Percentiles rank a stretch among this genome's conserved stretches.
phyloP scores from a whole-genome alignment of 768 basidiomycete species.

The Tulasnella sp. region DNA sequence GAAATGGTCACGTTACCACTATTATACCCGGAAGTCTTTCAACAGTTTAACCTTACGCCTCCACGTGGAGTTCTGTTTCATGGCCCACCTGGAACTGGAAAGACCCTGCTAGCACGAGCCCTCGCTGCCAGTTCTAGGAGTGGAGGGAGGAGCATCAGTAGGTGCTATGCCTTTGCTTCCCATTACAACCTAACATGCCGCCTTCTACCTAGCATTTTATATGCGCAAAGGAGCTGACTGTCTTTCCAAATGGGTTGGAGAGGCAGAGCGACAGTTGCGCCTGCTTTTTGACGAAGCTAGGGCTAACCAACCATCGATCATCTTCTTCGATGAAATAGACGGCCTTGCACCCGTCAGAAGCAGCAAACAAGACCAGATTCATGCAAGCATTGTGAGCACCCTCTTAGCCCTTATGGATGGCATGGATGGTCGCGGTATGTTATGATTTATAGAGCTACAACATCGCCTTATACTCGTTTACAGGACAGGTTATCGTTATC shows the following conservation, averaged over 20 bases:
- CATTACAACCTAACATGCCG: neutral
- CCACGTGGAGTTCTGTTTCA: slow-evolving; percentile 95
- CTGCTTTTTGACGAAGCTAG: slow-evolving; percentile 93
- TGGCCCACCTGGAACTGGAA: slow-evolving; percentile 97
- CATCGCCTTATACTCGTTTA: neutral
- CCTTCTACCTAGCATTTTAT: slow-evolving; percentile 64
- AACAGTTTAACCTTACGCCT: slow-evolving; percentile 84
- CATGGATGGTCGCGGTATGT: slow-evolving; percentile 80
- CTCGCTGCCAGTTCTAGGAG: slow-evolving; percentile 85
- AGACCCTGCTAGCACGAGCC: slow-evolving; percentile 87
- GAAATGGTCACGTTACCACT: slow-evolving; percentile 97
- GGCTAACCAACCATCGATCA: slow-evolving; percentile 86
- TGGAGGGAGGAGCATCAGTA: slow-evolving; percentile 78
- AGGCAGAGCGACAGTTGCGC: slow-evolving; percentile 91
- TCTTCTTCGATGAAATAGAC: slow-evolving; percentile 99
- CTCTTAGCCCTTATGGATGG: slow-evolving; percentile 97
- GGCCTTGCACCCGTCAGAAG: slow-evolving; percentile 95
- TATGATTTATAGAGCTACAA: neutral
- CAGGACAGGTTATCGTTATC: slow-evolving; percentile 86
- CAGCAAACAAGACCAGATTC: slow-evolving; percentile 98
- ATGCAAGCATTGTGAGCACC: slow-evolving; percentile 94
- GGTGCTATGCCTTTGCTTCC: slow-evolving; percentile 25
- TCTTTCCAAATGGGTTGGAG: slow-evolving; percentile 98
- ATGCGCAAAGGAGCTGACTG: slow-evolving; percentile 99
- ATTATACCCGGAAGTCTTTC: slow-evolving; percentile 93